phyloP scores from a whole-genome alignment of 164 flowering plant species.

The Nymphaea thermarum region DNA sequence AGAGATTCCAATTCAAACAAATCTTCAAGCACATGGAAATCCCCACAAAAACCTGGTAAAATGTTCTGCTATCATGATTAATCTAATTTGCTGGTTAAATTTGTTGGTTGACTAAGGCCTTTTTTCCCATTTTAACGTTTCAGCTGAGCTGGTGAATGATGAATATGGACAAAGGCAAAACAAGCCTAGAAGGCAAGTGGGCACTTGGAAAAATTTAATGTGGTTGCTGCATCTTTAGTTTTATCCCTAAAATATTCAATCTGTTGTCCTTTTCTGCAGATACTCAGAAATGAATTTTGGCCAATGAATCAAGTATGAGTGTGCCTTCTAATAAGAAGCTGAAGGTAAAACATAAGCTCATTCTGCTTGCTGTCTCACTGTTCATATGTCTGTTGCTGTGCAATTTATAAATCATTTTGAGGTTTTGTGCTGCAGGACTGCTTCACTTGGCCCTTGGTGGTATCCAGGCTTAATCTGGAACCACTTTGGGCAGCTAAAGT shows the following conservation, averaged over 20 bases:
- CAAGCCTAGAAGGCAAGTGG: constrained; percentile 82
- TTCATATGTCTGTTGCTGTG: neutral
- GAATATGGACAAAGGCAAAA: constrained; percentile 82
- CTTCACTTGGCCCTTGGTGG: constrained; percentile 51
- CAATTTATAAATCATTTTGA: constrained; percentile 1
- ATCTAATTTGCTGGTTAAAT: no score
- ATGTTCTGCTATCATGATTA: neutral
- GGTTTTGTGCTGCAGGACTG: constrained; percentile 34
- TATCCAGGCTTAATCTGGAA: constrained; percentile 55
- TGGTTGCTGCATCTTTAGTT: neutral
- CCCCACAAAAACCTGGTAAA: constrained; percentile 67
- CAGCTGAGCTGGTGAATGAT: constrained; percentile 52
- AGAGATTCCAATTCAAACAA: constrained; percentile 40
- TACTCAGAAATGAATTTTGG: constrained; percentile 95
- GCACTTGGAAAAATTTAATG: neutral
- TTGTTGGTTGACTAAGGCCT: neutral
- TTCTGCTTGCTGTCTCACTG: neutral
- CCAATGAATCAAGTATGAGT: constrained; percentile 42
- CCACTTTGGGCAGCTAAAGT: constrained; percentile 50
- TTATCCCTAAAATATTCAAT: neutral
- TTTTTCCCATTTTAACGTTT: constrained; percentile 1
- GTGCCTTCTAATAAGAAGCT: constrained; percentile 34
- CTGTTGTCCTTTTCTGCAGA: constrained; percentile 28
- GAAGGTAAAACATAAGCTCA: constrained; percentile 17
- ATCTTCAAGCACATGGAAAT: neutral